Evolutionary conservation across 2,329 filamentous ascomycete species (phyloP), one percentile per base, ranked within the genome.

Genomic region (Alternaria metachromatica): DNA sequence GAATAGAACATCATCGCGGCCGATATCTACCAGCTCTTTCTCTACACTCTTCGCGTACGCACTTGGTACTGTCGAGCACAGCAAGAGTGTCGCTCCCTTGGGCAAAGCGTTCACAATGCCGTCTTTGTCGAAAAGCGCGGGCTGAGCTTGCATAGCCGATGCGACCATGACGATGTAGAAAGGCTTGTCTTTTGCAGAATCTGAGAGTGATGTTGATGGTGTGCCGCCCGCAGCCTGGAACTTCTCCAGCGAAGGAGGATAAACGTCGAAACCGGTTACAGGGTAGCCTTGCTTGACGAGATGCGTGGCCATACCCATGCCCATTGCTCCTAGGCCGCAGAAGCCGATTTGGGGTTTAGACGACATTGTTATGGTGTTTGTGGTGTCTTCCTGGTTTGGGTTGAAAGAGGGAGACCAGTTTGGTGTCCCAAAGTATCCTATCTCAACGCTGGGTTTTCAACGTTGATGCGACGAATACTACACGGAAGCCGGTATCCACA

Each of bases 291-390:
- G 81, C 69, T 88, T 88, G 72, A 93, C 83, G 49, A 94, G 86
- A 75, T 93, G 86, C 63, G 87, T 91, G 67, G 91, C 91, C 91
- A 94, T 93, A 76, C 91, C 91, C 77, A 92, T 91, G 75, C 91
- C 91, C 91, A 93, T 93, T 80, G 91, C 91, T 60, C 91, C 91
- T 4, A 94, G 89, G 83, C 91, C 91, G 67, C 91, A 89, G 80
- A 93, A 92, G 67, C 88, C 86, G 58, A 92, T 82, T 57, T 80
- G 73, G 25, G 84, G 83, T 74, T 84, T 86, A 55, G 65, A 63
- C 9, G 76, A 66, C 76, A 78, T 79, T 26, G 45, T 63, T n/a
- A 13, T 30, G 21, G 6, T 60, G 26, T 9, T 18, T n/a, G 18
- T 18, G 10, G 50, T 21, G 11, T 15, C 6, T 13, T 50, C 13